Conservation (phyloP, 2,329 filamentous ascomycete genomes). For the Claviceps humidiphila region DNA sequence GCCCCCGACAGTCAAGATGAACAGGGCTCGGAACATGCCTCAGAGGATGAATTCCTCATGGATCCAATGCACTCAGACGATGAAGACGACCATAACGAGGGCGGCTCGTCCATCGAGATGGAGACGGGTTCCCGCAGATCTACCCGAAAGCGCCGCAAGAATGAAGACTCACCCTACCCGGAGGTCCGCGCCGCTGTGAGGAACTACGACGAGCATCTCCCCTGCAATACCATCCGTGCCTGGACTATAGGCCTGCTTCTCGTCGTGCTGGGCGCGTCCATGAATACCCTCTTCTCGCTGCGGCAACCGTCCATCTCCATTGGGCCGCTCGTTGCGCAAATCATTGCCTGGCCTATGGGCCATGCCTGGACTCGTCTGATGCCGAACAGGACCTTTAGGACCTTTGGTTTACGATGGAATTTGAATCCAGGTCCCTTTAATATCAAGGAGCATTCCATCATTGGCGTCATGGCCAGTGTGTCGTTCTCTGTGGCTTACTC, state of each 20-base stretch:
- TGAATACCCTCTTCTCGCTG: slow-evolving; percentile 51
- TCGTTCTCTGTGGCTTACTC: slow-evolving; percentile 59
- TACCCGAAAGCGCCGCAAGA: slow-evolving; percentile 23
- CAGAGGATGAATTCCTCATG: slow-evolving; percentile 33
- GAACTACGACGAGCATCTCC: slow-evolving; percentile 51
- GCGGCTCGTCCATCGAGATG: slow-evolving; percentile 9
- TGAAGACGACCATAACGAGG: not conserved
- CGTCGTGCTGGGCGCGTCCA: slow-evolving; percentile 42
- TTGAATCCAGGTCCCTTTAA: slow-evolving; percentile 60
- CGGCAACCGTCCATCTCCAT: slow-evolving; percentile 49
- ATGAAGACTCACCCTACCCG: slow-evolving; percentile 51
- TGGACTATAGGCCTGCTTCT: slow-evolving; percentile 49
- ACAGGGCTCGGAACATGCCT: slow-evolving; percentile 32
- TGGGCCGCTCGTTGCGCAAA: slow-evolving; percentile 47
- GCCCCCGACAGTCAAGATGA: slow-evolving; percentile 30
- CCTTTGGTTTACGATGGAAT: slow-evolving; percentile 40
- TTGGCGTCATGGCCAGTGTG: slow-evolving; percentile 59
- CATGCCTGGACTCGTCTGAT: slow-evolving; percentile 45
- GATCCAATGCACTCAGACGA: slow-evolving; percentile 36
- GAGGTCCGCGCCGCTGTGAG: slow-evolving; percentile 52
- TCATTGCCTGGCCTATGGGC: slow-evolving; percentile 51
- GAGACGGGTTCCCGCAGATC: slow-evolving; percentile 8
- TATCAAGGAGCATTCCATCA: slow-evolving; percentile 56
- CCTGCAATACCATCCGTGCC: slow-evolving; percentile 52
- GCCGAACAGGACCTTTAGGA: slow-evolving; percentile 34